Percentiles rank a stretch among this genome's conserved stretches.
Evolutionary conservation across 495 filamentous ascomycete genomes (phyloP).

Genomic region (Neurospora tetrasperma): DNA sequence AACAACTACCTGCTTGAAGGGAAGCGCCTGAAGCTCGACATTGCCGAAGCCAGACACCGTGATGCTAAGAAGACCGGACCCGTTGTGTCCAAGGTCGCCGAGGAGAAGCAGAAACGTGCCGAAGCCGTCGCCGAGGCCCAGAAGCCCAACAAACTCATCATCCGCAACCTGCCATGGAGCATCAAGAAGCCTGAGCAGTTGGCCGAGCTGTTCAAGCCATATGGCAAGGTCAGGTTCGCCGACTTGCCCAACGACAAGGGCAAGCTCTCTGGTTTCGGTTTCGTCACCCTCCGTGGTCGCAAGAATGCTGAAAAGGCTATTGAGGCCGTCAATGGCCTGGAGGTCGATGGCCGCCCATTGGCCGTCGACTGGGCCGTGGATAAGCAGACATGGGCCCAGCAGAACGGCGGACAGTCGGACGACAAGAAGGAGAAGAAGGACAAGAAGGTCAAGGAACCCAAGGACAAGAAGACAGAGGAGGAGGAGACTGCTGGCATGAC

Average conservation of each 20-base stretch:
- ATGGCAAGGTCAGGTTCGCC: conserved; percentile 77
- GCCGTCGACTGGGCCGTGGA: conserved; percentile 97
- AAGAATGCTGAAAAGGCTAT: conserved; percentile 91
- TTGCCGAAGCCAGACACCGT: conserved; percentile 77
- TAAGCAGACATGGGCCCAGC: conserved; percentile 70
- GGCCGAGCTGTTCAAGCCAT: conserved; percentile 63
- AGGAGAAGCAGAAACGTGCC: conserved; percentile 49
- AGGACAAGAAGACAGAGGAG: conserved; percentile 24
- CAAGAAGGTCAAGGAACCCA: conserved; percentile 54
- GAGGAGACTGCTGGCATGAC: conserved; percentile 35
- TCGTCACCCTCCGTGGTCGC: conserved; percentile 75
- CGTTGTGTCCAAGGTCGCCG: conserved; percentile 17
- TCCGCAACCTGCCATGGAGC: conserved; percentile 93
- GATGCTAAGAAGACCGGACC: conserved; percentile 38
- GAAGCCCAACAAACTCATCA: conserved; percentile 74
- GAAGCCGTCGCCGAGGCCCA: conserved; percentile 42
- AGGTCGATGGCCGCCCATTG: conserved; percentile 73
- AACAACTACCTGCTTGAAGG: conserved; percentile 64
- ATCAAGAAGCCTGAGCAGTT: conserved; percentile 79
- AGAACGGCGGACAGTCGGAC: conserved; percentile 33
- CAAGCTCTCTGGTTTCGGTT: conserved; percentile 79
- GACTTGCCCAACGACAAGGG: conserved; percentile 67
- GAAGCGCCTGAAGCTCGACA: conserved; percentile 71
- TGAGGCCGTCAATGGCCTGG: conserved; percentile 74
- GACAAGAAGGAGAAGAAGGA: conserved; percentile 25